phyloP scores from a whole-genome alignment of 2,329 filamentous ascomycete genomes.

The Chaetomium olivaceum region DNA sequence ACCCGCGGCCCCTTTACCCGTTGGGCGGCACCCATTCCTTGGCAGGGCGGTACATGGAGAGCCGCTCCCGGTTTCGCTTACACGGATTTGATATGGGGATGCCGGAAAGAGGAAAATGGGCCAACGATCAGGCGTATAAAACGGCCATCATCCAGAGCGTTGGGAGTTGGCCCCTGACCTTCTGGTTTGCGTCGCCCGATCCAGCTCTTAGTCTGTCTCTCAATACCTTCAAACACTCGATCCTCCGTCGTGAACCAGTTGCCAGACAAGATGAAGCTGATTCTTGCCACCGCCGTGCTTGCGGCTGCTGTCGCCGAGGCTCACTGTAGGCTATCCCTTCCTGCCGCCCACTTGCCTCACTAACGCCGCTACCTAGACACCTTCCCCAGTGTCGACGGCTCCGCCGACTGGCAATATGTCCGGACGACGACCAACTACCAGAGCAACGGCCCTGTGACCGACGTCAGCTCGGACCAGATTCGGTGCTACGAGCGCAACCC shows the following conservation, averaged over 20 bases:
- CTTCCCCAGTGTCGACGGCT: conserved; percentile 44
- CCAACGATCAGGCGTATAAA: background rate
- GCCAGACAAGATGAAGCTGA: conserved; percentile 34
- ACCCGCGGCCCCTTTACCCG: conserved; percentile 31
- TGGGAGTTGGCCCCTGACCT: background rate
- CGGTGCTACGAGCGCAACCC: conserved; percentile 51
- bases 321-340: conserved; percentile 40
- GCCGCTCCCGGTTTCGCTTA: background rate
- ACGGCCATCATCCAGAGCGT: background rate
- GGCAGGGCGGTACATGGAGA: conserved; percentile 18
- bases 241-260: background rate
- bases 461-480: conserved; percentile 49
- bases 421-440: conserved; percentile 53
- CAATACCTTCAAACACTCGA: background rate
- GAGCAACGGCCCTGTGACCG: conserved; percentile 50
- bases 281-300: conserved; percentile 29
- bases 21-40: conserved; percentile 25
- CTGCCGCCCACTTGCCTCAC: too few species aligned
- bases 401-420: conserved; percentile 49
- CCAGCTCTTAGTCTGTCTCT: background rate
- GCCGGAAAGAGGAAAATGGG: background rate
- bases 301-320: conserved; percentile 38
- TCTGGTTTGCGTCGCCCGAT: background rate
- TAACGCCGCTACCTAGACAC: conserved; percentile 38
- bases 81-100: background rate